Base-by-base conservation (phyloP, 305 asterid genomes). In the Plantago rigida region DNA sequence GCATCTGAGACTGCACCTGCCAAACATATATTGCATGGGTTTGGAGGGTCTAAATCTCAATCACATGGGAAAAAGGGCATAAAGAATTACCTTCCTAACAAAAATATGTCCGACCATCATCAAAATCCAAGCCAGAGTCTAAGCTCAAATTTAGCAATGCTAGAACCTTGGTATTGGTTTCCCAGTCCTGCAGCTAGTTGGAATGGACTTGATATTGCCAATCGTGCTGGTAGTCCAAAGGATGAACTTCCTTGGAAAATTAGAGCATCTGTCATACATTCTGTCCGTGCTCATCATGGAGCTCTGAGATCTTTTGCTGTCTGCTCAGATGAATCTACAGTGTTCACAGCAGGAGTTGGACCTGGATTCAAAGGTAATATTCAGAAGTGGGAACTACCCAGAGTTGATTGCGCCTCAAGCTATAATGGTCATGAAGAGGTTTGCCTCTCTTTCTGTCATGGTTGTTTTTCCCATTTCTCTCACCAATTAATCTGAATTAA, bases 371-470 rank as follows among this genome's bases (percentile, higher is more conserved):
- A 83, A 77, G 99, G 99, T 72, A 88, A 80, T 65, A 84, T 93
- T 77, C 97, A 85, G 83, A 93, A 84, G 80, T 89, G 94, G 95
- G 94, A 85, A 29, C 70, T 89, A 76, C 78, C 99, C 39, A 77
- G 94, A 73, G 70, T 84, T 71, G 86, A 82, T 73, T 82, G 84
- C 72, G 63, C 79, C 66, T 76, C 91, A 70, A 84, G 95, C 79
- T 93, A 93, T 75, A 71, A 89, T 75, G 95, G 96, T 63, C 99
- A 93, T 51, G 97, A 89, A 50, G 99, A 93, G 99, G 99, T 93
- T 79, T 73, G 84, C 62, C 71, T 66, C 64, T 51, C 62, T 70
- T 65, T 49, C 47, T 63, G 57, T 56, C 56, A 50, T 59, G 49
- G 54, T 63, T 53, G 55, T 56, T 52, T 67, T 52, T 22, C 26